Conservation (phyloP, 1,139 yeast genomes). For the Nematodospora anomalae region DNA sequence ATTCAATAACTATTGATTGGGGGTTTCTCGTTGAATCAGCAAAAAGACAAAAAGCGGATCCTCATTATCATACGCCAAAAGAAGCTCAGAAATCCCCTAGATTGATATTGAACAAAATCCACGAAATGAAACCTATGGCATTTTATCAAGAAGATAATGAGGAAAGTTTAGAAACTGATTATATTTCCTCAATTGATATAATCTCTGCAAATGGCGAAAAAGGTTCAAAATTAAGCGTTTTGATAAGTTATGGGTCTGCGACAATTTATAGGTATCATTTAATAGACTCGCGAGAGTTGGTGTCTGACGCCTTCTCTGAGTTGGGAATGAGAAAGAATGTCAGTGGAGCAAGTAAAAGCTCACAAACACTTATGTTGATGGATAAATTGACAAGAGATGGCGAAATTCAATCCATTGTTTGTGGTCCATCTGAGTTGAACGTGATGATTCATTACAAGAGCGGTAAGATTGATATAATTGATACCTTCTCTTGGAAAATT, state of each 20-base stretch:
- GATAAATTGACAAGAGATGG: conserved; percentile 27
- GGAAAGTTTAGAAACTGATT: no score
- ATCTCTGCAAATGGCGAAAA: conserved; percentile 44
- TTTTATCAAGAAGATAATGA: conserved; percentile 19
- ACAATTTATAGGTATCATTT: conserved; percentile 39
- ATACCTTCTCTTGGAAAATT: conserved; percentile 32
- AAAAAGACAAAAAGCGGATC: conserved; percentile 46
- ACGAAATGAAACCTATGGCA: conserved; percentile 32
- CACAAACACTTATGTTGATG: conserved; percentile 21
- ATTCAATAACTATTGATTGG: conserved; percentile 58
- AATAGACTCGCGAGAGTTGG: conserved; percentile 23
- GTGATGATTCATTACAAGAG: conserved; percentile 32
- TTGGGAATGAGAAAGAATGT: conserved; percentile 32
- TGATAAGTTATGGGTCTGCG: conserved; percentile 29
- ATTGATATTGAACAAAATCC: conserved; percentile 23
- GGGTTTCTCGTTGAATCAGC: conserved; percentile 54
- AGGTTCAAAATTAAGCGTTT: conserved; percentile 36
- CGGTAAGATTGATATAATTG: conserved; percentile 46
- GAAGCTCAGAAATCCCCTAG: conserved; percentile 31
- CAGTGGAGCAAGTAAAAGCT: conserved; percentile 8
- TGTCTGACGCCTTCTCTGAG: conserved; percentile 34
- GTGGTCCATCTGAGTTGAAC: conserved; percentile 25
- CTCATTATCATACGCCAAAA: conserved; percentile 53
- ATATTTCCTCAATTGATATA: conserved; percentile 33
- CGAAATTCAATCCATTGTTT: conserved; percentile 21